These are phyloP conservation scores for Botrytis cinerea DNA, from an alignment of 2,329 filamentous ascomycete genomes.

Conservation along the genomic window DNA sequence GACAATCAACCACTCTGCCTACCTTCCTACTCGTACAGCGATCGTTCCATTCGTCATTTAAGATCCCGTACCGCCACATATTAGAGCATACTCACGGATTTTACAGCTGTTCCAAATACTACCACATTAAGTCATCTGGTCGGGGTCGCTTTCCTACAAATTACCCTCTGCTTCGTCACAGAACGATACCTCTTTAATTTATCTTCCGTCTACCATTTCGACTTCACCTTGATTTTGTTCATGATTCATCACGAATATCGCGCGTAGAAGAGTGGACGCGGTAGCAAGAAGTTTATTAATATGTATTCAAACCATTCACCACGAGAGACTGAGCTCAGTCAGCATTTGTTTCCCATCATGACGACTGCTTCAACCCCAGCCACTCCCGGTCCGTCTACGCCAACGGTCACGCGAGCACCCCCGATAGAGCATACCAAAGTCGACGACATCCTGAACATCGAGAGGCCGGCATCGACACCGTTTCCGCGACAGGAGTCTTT, in stretches of 20 bases:
- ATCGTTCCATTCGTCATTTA: slow-evolving; percentile 16
- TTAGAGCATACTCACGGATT: neutral
- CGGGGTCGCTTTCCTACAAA: neutral
- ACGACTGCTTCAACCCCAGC: slow-evolving; percentile 40
- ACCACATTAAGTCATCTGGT: slow-evolving; percentile 1
- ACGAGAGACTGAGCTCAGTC: slow-evolving; percentile 32
- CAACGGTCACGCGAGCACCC: slow-evolving; percentile 35
- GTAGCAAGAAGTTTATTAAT: neutral
- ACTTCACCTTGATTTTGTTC: slow-evolving; percentile 7
- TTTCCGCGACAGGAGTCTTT: slow-evolving; percentile 40
- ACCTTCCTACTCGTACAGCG: slow-evolving; percentile 7
- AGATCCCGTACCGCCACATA: slow-evolving; percentile 14
- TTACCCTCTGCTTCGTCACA: neutral
- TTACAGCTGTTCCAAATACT: neutral
- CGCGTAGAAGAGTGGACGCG: slow-evolving; percentile 18
- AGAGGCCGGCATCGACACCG: slow-evolving; percentile 41
- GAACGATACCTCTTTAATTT: neutral
- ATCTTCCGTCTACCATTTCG: neutral
- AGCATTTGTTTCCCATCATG: slow-evolving; percentile 34
- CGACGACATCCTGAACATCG: slow-evolving; percentile 37
- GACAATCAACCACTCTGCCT: slow-evolving; percentile 13
- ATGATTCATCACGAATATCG: slow-evolving; percentile 11
- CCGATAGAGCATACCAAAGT: slow-evolving; percentile 35
- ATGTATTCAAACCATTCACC: slow-evolving; percentile 16
- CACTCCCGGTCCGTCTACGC: slow-evolving; percentile 41